Conservation (phyloP, 2,329 filamentous ascomycete genomes). For the Phaeosphaeria sp. region DNA sequence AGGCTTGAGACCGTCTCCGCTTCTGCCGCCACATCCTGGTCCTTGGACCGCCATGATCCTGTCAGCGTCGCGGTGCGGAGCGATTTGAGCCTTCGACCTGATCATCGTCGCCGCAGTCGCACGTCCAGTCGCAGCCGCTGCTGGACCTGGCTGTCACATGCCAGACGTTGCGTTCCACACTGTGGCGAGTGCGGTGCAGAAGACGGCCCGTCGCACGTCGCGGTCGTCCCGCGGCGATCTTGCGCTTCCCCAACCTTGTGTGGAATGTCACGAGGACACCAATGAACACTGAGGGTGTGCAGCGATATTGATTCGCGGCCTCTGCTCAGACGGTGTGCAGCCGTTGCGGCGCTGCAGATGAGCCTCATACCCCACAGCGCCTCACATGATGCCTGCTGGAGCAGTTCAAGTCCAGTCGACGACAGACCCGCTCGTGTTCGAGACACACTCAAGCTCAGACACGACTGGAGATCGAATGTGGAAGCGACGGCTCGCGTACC, state of each 20-base stretch:
- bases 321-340: conserved; percentile 11
- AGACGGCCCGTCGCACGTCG: conserved; percentile 39
- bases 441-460: not conserved
- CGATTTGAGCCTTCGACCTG: conserved; percentile 3
- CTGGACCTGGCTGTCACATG: conserved; percentile 35
- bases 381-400: not conserved
- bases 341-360: not conserved
- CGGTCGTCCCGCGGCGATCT: conserved; percentile 34
- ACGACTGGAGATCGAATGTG: not conserved
- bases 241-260: conserved; percentile 18
- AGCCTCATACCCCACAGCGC: not conserved
- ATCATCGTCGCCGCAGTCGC: conserved; percentile 6
- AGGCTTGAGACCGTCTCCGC: conserved; percentile 21
- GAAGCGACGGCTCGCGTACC: conserved; percentile 1
- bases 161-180: conserved; percentile 25
- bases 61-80: conserved; percentile 4
- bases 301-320: conserved; percentile 3
- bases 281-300: conserved; percentile 18
- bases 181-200: conserved; percentile 23
- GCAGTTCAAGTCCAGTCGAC: not conserved
- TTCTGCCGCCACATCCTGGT: conserved; percentile 34
- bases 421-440: not conserved
- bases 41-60: conserved; percentile 18
- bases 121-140: not conserved
- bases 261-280: conserved; percentile 31